Conservation (phyloP, 306 rosid genomes). For the Acacia confusa region DNA sequence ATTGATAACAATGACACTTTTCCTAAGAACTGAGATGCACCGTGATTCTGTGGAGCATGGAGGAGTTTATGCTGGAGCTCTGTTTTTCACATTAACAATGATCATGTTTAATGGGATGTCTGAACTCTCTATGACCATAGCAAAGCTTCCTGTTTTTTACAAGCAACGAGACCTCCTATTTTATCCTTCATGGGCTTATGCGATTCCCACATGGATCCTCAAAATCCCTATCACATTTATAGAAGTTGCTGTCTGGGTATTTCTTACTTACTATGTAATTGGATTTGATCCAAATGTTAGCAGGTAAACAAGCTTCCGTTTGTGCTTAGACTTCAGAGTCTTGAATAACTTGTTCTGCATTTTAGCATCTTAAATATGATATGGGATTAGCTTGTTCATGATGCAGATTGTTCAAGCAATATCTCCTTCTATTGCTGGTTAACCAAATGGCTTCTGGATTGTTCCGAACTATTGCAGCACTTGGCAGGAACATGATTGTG, state of each 20-base stretch:
- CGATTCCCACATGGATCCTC: constrained; percentile 59
- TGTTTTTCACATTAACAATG: constrained; percentile 41
- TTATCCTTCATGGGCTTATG: constrained; percentile 67
- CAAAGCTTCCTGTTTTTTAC: constrained; percentile 60
- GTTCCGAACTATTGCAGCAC: constrained; percentile 51
- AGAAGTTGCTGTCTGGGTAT: constrained; percentile 58
- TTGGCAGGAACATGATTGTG: constrained; percentile 47
- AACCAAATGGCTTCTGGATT: constrained; percentile 56
- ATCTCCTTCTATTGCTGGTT: constrained; percentile 35
- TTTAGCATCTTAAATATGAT: constrained; percentile 7
- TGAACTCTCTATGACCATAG: constrained; percentile 52
- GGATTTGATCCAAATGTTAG: constrained; percentile 57
- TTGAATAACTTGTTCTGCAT: constrained; percentile 2
- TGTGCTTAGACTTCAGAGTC: neutral
- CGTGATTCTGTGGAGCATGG: constrained; percentile 51
- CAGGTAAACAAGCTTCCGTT: constrained; percentile 41
- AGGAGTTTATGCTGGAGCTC: constrained; percentile 46
- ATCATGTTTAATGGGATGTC: constrained; percentile 55
- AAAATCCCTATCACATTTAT: constrained; percentile 41
- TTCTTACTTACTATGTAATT: constrained; percentile 52
- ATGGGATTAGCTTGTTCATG: neutral
- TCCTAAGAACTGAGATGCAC: constrained; percentile 75
- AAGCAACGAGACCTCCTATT: constrained; percentile 63
- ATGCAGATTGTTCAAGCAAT: constrained; percentile 50
- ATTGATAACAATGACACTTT: constrained; percentile 52